phyloP scores from a whole-genome alignment of 371 early-diverging fungal species.

The Mortierella sp. region DNA sequence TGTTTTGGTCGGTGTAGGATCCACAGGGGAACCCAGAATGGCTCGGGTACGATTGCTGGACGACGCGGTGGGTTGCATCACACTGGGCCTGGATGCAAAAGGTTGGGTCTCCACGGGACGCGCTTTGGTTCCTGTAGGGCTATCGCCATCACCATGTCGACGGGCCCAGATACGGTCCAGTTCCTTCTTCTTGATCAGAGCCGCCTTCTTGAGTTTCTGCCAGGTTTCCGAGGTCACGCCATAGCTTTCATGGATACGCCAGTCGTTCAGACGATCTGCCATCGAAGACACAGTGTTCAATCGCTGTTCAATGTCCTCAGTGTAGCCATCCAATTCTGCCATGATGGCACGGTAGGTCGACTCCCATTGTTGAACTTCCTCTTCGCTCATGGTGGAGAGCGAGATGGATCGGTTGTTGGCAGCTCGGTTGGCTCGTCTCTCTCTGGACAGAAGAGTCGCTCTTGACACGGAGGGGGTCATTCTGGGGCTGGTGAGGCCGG shows the following conservation, averaged over 20 bases:
- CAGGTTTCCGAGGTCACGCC: conserved; percentile 59
- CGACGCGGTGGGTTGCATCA: conserved; percentile 29
- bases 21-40: conserved; percentile 37
- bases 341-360: conserved; percentile 65
- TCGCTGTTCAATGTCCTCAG: conserved; percentile 49
- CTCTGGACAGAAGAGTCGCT: conserved; percentile 18
- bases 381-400: conserved; percentile 65
- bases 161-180: conserved; percentile 49
- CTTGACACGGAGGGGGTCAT: conserved; percentile 23
- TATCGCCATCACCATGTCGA: conserved; percentile 7
- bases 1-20: conserved; percentile 5
- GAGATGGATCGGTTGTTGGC: conserved; percentile 59
- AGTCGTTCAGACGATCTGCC: conserved; percentile 59
- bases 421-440: conserved; percentile 21
- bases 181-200: conserved; percentile 61
- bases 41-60: conserved; percentile 38
- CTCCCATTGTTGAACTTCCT: conserved; percentile 65
- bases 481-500: conserved; percentile 15
- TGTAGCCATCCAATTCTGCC: conserved; percentile 61
- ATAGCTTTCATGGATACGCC: conserved; percentile 60
- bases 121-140: conserved; percentile 8
- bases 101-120: conserved; percentile 27
- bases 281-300: conserved; percentile 26
- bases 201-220: conserved; percentile 59
- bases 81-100: conserved; percentile 18